Percentiles rank a stretch among this genome's conserved stretches.
These are phyloP conservation scores for Tetrapyrgos nigripes DNA, from an alignment of 1,284 basidiomycete species.

Conservation along the genomic window DNA sequence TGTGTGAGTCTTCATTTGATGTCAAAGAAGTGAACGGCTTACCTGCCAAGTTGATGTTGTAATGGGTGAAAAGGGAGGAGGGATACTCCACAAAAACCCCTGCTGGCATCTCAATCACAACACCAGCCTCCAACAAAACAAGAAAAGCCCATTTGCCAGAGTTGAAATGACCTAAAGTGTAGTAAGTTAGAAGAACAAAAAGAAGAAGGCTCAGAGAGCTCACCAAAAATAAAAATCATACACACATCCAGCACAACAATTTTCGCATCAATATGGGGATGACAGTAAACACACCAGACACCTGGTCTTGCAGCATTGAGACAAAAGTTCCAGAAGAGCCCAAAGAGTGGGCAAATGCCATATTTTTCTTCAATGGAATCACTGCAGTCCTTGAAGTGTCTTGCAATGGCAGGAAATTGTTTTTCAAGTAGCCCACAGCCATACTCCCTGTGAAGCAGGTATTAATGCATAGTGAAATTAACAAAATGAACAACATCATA, in stretches of 20 bases:
- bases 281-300: slow-evolving; percentile 10
- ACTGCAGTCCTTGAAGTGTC: neutral
- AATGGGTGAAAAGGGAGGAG: slow-evolving; percentile 36
- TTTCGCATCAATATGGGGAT: slow-evolving; percentile 15
- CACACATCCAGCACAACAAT: slow-evolving; percentile 15
- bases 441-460: no score
- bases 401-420: neutral
- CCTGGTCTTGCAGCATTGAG: no score
- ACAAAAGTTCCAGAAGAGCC: slow-evolving; percentile 16
- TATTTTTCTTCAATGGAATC: neutral
- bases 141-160: slow-evolving; percentile 29
- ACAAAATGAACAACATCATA: no score
- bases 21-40: slow-evolving; percentile 8
- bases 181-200: neutral
- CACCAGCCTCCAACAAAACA: slow-evolving; percentile 36
- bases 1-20: neutral
- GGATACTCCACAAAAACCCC: slow-evolving; percentile 32
- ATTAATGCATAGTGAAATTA: no score
- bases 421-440: neutral
- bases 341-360: slow-evolving; percentile 12
- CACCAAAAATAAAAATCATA: slow-evolving; percentile 9
- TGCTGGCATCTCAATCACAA: slow-evolving; percentile 34
- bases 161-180: slow-evolving; percentile 27
- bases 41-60: slow-evolving; percentile 36
- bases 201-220: neutral